These are phyloP conservation scores for Malus hybrid DNA, from an alignment of 331 rosid species.

Conservation along the genomic window DNA sequence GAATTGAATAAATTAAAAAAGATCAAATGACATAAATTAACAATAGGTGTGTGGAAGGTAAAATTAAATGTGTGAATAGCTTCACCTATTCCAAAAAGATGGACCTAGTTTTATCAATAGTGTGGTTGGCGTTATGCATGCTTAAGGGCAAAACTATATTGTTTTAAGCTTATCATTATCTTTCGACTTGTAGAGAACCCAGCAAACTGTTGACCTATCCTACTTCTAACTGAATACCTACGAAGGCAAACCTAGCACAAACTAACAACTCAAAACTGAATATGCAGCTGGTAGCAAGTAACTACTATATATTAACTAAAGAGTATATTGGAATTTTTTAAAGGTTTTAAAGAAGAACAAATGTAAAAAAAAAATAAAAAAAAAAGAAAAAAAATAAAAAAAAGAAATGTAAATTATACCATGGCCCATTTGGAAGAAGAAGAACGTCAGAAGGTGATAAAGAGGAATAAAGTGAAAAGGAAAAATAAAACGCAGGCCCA, in stretches of 20 bases:
- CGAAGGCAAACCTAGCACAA: background rate
- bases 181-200: background rate
- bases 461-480: background rate
- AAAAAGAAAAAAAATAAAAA: too few relatives aligned
- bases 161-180: background rate
- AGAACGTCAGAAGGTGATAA: conserved; percentile 19
- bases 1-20: too few relatives aligned
- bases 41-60: too few relatives aligned
- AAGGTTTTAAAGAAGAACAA: background rate
- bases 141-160: too few relatives aligned
- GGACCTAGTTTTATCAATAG: background rate
- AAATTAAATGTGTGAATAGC: too few relatives aligned
- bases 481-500: conserved; percentile 4
- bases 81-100: background rate
- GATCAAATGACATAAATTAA: too few relatives aligned
- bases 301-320: background rate
- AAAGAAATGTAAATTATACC: background rate
- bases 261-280: background rate
- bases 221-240: too few relatives aligned
- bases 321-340: background rate
- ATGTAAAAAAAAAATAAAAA: background rate
- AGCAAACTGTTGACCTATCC: background rate
- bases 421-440: conserved; percentile 27
- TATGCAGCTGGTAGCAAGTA: background rate
- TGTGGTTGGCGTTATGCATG: background rate